phyloP scores from a whole-genome alignment of 2,329 filamentous ascomycete species.

The Geosmithia putterillii region DNA sequence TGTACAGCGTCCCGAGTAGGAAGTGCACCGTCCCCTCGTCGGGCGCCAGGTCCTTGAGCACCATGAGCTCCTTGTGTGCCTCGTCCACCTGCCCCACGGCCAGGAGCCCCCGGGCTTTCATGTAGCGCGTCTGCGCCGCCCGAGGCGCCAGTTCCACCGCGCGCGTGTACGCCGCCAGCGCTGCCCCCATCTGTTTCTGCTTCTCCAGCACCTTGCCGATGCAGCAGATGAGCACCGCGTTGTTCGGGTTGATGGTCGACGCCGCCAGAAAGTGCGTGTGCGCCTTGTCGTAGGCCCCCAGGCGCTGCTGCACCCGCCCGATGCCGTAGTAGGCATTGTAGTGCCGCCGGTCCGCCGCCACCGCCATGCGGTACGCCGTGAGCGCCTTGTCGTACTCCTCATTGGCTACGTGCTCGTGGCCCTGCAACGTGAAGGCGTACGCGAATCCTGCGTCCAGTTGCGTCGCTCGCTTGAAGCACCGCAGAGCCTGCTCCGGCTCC shows the following conservation, averaged over 20 bases:
- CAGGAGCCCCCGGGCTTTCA: conserved; percentile 81
- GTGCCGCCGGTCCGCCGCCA: conserved; percentile 76
- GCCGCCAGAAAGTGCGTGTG: conserved; percentile 86
- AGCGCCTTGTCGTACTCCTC: conserved; percentile 96
- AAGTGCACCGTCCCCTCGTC: conserved; percentile 97
- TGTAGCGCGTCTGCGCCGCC: conserved; percentile 77
- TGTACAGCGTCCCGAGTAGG: conserved; percentile 75
- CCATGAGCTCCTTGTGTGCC: conserved; percentile 70
- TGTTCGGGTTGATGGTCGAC: conserved; percentile 81
- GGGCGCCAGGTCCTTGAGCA: conserved; percentile 83
- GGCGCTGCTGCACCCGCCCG: conserved; percentile 71
- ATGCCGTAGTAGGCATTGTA: conserved; percentile 99
- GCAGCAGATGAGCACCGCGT: conserved; percentile 83
- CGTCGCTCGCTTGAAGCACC: conserved; percentile 88
- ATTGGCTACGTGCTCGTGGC: conserved; percentile 89
- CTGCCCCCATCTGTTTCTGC: conserved; percentile 67
- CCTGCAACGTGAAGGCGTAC: conserved; percentile 90
- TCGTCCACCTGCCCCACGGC: conserved; percentile 57
- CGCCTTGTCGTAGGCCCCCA: conserved; percentile 83
- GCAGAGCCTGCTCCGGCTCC: conserved; percentile 88
- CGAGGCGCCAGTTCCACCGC: conserved; percentile 73
- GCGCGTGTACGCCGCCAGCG: conserved; percentile 68
- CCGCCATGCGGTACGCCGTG: conserved; percentile 72
- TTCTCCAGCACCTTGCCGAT: conserved; percentile 86
- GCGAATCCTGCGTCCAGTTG: conserved; percentile 84